Base-by-base conservation (phyloP, 2,329 filamentous ascomycete genomes). In the Phialemonium atrogriseum region DNA sequence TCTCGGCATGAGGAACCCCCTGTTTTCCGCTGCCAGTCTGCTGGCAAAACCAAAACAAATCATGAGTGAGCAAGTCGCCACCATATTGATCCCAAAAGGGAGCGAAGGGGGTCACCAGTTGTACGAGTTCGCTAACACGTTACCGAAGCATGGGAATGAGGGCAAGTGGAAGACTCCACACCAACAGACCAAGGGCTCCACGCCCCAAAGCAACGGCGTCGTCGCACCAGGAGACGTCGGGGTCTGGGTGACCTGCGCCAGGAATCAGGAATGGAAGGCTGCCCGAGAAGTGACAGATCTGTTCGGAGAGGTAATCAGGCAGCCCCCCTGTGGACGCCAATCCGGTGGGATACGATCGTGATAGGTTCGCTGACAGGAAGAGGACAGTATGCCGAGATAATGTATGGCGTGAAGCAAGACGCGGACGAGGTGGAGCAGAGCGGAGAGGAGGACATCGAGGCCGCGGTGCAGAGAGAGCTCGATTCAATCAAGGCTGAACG, bases 211-310 rank as follows among this genome's bases (percentile, higher is more conserved):
- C 42, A 65, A 64, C 24, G 63, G 56, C 23, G 50, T 55, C 10
- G 56, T 87, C 28, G 73, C 83, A 44, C 63, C 79, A 5, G 81
- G 82, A 5, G 80, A 87, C 47, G 63, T 68, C 32, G 84, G 84
- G 5, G 77, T 89, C 36, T 89, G 82, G 81, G 78, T 80, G 17
- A 87, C 83, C 0, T 88, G 81, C 51, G 75, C 80, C 31, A 72
- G 80, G 49, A 73, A 74, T 42, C 80, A 82, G 60, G 81, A 84
- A 55, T 66, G 64, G 24, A 80, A 77, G 54, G 80, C 82, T 10
- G 69, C 81, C 3, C 62, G 67, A 30, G 84, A 89, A 51, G 66
- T 87, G 40, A 66, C 65, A 35, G 58, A 70, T 36, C 58, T 87
- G 14, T 81, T 85, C 47, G 67, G 79, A 25, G 69, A 81, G 60